Conservation (phyloP, 192 early-diverging fungal species). For the Rhizoclosmatium globosum region DNA sequence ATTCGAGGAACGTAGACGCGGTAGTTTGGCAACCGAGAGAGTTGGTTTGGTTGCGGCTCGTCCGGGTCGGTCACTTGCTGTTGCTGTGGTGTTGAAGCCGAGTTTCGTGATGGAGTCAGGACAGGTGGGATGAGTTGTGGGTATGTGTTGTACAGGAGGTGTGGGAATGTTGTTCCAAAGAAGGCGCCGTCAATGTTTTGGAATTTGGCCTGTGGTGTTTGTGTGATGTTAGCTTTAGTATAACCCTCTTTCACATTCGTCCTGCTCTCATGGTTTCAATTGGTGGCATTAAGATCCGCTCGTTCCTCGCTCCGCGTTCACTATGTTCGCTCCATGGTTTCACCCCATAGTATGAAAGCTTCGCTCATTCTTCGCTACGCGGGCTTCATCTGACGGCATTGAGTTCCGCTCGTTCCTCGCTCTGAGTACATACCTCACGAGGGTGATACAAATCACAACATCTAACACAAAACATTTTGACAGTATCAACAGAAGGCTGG, state of each 20-base stretch:
- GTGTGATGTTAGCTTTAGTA: too few relatives aligned
- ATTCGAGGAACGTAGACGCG: conserved; percentile 81
- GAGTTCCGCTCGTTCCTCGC: background rate
- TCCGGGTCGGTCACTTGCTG: conserved; percentile 42
- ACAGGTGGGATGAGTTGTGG: conserved; percentile 73
- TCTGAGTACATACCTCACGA: conserved; percentile 41
- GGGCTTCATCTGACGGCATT: background rate
- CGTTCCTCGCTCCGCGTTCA: too few relatives aligned
- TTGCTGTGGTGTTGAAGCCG: conserved; percentile 1
- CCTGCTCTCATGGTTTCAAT: too few relatives aligned
- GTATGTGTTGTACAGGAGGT: conserved; percentile 89
- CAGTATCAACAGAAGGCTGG: conserved; percentile 49
- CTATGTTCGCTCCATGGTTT: too few relatives aligned
- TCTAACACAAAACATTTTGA: conserved; percentile 66
- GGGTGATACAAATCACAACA: conserved; percentile 66
- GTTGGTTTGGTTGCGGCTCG: conserved; percentile 32
- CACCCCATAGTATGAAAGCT: too few relatives aligned
- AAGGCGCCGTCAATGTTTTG: conserved; percentile 76
- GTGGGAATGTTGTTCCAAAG: conserved; percentile 96
- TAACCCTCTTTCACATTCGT: too few relatives aligned
- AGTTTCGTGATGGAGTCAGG: conserved; percentile 17
- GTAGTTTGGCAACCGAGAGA: conserved; percentile 45
- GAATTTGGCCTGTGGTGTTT: conserved; percentile 49
- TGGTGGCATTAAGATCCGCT: too few relatives aligned
- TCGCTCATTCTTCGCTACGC: too few relatives aligned